Percentiles rank a stretch among this genome's conserved stretches.
phyloP scores from a whole-genome alignment of 208 protist species.

The Acanthamoeba lenticulata region DNA sequence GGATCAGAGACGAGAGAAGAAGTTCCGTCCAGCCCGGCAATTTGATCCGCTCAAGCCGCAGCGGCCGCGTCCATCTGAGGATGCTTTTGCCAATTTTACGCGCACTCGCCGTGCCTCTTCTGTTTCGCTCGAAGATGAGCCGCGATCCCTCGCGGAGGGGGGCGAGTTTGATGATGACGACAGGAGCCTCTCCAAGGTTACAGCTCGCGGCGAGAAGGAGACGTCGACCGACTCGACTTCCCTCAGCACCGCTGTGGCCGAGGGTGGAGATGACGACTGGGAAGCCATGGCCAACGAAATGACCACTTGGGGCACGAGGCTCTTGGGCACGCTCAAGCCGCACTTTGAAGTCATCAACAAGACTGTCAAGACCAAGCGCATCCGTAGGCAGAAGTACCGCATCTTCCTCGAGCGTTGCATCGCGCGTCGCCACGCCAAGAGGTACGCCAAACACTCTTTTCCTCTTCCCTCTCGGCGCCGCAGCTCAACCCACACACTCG shows the following conservation, averaged over 20 bases:
- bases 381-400: constrained; percentile 9
- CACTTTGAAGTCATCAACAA: background rate
- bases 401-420: background rate
- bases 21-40: background rate
- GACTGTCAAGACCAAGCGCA: background rate
- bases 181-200: background rate
- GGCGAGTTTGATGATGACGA: background rate
- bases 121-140: no score
- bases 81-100: no score
- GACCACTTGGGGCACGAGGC: background rate
- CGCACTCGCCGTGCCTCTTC: no score
- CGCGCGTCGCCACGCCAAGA: background rate
- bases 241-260: background rate
- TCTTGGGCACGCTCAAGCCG: background rate
- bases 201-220: background rate
- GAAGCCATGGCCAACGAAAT: constrained; percentile 1
- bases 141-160: no score
- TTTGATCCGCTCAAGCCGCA: background rate
- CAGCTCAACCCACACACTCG: background rate
- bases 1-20: no score
- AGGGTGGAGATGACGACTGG: background rate
- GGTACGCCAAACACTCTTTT: background rate
- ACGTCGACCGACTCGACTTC: background rate
- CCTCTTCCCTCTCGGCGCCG: background rate
- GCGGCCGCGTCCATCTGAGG: background rate